Percentiles rank a stretch among this genome's conserved stretches.
phyloP scores from a whole-genome alignment of 2,329 filamentous ascomycete species.

The Colletotrichum higginsianum region DNA sequence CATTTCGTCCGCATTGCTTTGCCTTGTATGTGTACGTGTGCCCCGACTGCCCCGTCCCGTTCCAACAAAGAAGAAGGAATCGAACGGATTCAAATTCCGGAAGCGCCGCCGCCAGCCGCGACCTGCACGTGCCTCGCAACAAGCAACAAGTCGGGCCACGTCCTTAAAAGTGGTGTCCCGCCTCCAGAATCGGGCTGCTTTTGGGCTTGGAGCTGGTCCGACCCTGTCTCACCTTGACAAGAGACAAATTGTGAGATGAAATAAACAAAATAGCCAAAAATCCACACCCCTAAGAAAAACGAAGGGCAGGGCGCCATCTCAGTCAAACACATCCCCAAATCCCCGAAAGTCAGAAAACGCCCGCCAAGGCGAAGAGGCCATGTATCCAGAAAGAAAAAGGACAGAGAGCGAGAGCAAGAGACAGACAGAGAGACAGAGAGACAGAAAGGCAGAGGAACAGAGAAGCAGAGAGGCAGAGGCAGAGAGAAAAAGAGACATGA shows the following conservation, averaged over 20 bases:
- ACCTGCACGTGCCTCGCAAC: slow-evolving; percentile 38
- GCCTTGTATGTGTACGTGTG: background rate
- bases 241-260: slow-evolving; percentile 11
- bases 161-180: slow-evolving; percentile 21
- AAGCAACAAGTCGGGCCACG: slow-evolving; percentile 17
- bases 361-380: slow-evolving; percentile 7
- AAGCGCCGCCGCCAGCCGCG: slow-evolving; percentile 34
- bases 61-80: slow-evolving; percentile 22
- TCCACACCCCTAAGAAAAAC: background rate
- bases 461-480: background rate
- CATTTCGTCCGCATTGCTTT: background rate
- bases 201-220: slow-evolving; percentile 22
- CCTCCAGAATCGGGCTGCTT: slow-evolving; percentile 22
- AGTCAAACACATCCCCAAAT: background rate
- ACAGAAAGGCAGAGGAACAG: background rate
- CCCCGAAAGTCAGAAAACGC: background rate
- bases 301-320: background rate
- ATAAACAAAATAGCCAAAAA: slow-evolving; percentile 7
- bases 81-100: slow-evolving; percentile 12
- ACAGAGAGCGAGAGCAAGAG: background rate
- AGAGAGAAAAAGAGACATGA: too few relatives aligned
- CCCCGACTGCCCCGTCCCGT: background rate
- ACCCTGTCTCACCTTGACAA: slow-evolving; percentile 35
- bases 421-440: too few relatives aligned
- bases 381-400: slow-evolving; percentile 10